phyloP scores from a whole-genome alignment of 2,329 filamentous ascomycete species.

The Beauveria sp. region DNA sequence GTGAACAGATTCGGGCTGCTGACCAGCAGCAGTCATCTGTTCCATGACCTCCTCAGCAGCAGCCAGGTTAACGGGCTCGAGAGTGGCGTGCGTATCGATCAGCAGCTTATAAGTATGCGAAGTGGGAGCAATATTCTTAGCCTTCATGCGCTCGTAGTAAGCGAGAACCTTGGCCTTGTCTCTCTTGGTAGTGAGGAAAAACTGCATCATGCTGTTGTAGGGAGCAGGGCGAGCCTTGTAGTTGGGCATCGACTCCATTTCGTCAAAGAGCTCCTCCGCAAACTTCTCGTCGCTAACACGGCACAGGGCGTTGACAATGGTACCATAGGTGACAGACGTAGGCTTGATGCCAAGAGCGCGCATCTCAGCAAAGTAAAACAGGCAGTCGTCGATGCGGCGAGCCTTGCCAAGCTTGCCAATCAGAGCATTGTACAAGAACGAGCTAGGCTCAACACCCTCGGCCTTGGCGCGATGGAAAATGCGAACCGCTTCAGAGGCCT shows the following conservation, averaged over 20 bases:
- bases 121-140: conserved; percentile 79
- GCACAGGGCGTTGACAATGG: conserved; percentile 94
- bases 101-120: conserved; percentile 97
- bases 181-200: conserved; percentile 95
- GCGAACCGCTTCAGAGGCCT: conserved; percentile 92
- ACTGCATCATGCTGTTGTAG: conserved; percentile 99
- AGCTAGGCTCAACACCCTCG: conserved; percentile 91
- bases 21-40: conserved; percentile 65
- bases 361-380: conserved; percentile 99
- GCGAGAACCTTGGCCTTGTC: conserved; percentile 88
- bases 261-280: conserved; percentile 94
- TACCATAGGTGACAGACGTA: conserved; percentile 95
- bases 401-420: conserved; percentile 98
- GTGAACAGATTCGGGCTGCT: conserved; percentile 82
- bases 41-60: conserved; percentile 79
- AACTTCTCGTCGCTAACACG: conserved; percentile 97
- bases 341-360: conserved; percentile 84
- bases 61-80: conserved; percentile 83
- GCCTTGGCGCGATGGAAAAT: conserved; percentile 92
- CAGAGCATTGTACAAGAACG: conserved; percentile 95
- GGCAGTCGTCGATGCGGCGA: conserved; percentile 92
- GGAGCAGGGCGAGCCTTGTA: conserved; percentile 96
- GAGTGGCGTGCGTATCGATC: conserved; percentile 87
- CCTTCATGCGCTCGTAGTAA: conserved; percentile 93
- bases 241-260: conserved; percentile 98